These are phyloP conservation scores for Sorghum bicolor DNA, from an alignment of 176 grass and related monocot species.

Conservation along the genomic window DNA sequence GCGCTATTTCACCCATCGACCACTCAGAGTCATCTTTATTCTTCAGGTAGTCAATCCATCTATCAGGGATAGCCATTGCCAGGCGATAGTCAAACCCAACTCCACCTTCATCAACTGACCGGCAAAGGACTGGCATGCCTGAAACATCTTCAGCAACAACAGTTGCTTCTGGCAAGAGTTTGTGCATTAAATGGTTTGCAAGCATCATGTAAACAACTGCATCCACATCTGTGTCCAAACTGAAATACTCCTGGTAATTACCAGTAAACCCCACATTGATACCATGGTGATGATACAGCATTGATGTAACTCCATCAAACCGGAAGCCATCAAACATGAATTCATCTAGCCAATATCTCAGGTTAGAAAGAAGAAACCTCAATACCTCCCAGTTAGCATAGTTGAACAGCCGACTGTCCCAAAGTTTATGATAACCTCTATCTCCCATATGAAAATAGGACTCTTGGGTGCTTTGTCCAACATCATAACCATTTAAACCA, in stretches of 20 bases:
- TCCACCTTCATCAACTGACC: conserved; percentile 77
- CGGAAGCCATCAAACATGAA: conserved; percentile 94
- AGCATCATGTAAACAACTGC: conserved; percentile 93
- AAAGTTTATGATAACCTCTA: conserved; percentile 83
- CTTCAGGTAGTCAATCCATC: conserved; percentile 93
- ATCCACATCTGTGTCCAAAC: conserved; percentile 88
- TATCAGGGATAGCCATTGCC: conserved; percentile 97
- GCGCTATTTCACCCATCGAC: conserved; percentile 78
- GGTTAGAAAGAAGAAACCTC: conserved; percentile 90
- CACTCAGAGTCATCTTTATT: conserved; percentile 71
- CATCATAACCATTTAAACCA: conserved; percentile 97
- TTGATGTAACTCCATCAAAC: conserved; percentile 92
- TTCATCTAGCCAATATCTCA: conserved; percentile 96
- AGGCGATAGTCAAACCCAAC: conserved; percentile 92
- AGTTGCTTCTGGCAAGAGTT: conserved; percentile 70
- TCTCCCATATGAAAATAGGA: conserved; percentile 92
- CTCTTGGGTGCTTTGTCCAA: conserved; percentile 67
- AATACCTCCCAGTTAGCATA: conserved; percentile 97
- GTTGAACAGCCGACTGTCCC: conserved; percentile 96
- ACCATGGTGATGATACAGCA: conserved; percentile 98
- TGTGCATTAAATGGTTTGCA: conserved; percentile 78
- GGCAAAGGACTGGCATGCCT: conserved; percentile 91
- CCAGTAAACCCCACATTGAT: conserved; percentile 72
- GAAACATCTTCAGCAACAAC: conserved; percentile 97
- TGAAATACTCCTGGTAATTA: conserved; percentile 84